Base-by-base conservation (phyloP, 1,139 yeast species). In the Geotrichum siamense region DNA sequence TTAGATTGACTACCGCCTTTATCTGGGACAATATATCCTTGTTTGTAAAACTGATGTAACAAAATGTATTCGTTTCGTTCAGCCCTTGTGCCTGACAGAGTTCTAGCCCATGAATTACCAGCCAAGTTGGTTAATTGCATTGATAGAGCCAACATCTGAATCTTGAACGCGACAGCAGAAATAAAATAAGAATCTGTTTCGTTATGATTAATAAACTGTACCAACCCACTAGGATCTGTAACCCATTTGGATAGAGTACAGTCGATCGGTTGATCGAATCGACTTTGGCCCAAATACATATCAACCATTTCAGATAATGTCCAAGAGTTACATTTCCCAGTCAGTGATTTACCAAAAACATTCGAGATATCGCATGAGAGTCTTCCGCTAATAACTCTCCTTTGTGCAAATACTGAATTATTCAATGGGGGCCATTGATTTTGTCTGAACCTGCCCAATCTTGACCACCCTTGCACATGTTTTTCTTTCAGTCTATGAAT, bases 91-190 rank as follows among this genome's bases (percentile, higher is more conserved):
- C 99, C 99, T 46, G 87, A 79, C 45, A 93, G 70, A 0, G 98
- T 91, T 53, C 85, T 87, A 2, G 94, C 77, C 99, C 99, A 93
- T 0, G 96, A 91, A 61, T 91, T 93, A 55, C 99, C 99, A 1
- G 98, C 97, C 52, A 93, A 69, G 54, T 82, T 83, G 3, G 99
- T 91, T 58, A 93, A 71, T 59, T 89, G 96, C 56, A 86, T 85
- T 0, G 97, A 83, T 49, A 93, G 71, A 0, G 96, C 85, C 47
- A 93, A 68, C 48, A 91, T 82, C 63, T 93, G 98, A 47, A 80
- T 77, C 49, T 82, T 72, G 59, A 86, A 79, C 0, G 95, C 89
- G 50, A 91, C 71, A 1, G 91, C 86, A 8, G 89, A 71, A 45
- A 82, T 77, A 39, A 64, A 60, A 48, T 67, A 69, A n/a, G 91